Base-by-base conservation (phyloP, 2,329 filamentous ascomycete species). In the Apiospora aurea region DNA sequence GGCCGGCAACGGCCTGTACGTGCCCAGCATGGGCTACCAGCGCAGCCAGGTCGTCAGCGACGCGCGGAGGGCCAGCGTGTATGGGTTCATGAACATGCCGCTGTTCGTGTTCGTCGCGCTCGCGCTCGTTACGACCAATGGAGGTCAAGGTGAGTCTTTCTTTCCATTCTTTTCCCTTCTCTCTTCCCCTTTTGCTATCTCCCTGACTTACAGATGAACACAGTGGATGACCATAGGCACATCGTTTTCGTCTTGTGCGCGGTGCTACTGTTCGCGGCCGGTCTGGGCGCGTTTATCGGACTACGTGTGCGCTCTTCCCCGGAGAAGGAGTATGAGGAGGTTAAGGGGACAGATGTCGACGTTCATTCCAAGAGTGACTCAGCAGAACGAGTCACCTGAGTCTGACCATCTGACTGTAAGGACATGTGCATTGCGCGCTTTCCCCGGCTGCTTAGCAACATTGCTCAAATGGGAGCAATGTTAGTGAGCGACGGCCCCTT, bases 41-140 rank as follows among this genome's bases (percentile, higher is more conserved):
- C 78, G 80, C 4, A 77, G 80, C 26, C 71, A 75, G 26, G 71
- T 81, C 11, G 78, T 81, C 7, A 71, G 75, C 41, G 78, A 80
- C 41, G 76, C 74, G 24, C 75, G 76, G 24, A 75, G 79, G 41
- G 76, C 80, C 13, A 75, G 77, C 18, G 68, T 79, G 7, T 81
- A 81, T 66, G 79, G 80, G 4, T 53, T 81, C 69, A 82, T 81
- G 75, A 77, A 79, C 61, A 82, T 91, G 18, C 89, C 89, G 14
- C 79, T 91, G 73, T 91, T 91, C 76, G 73, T 87, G 21, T 89
- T 89, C 75, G 87, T 90, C 1, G 84, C 89, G 13, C 80, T 84
- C 7, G 85, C 86, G 16, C 77, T 89, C 29, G n/a, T 64, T 57
- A 82, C 82, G 5, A 79, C 81, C 70, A 82, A 81, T 49, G 80